Base-by-base conservation (phyloP, 2,329 filamentous ascomycete genomes). In the Aschersonia sp. region DNA sequence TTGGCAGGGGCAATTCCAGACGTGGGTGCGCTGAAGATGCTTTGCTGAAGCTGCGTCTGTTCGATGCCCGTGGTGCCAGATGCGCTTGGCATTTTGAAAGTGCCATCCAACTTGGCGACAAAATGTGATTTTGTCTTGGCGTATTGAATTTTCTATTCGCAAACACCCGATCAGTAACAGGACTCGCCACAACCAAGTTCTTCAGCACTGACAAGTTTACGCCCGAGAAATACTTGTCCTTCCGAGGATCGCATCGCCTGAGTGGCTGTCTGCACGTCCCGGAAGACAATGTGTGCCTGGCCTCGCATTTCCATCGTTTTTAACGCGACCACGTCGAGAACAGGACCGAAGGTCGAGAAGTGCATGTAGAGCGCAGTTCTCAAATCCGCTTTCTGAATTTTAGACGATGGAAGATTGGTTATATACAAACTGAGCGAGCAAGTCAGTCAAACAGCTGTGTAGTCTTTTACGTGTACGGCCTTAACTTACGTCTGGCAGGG, bases 271-370 rank as follows among this genome's bases (percentile, higher is more conserved):
- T 95, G 85, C 35, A 91, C 73, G 62, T 98, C 91, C 50, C 86
- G 79, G 63, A 89, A 97, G 10, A 92, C 85, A 51, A 98, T 72
- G 60, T 97, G 92, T 52, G 92, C 92, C 67, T 98, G 92, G 3
- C 92, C 92, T 45, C 92, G 84, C 89, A 97, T 96, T 68, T 88
- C 88, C 63, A 75, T 74, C 1, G 87, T 94, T 69, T 89, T 94
- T 56, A 96, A 73, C 31, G 87, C 86, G 45, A 96, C 85, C 28
- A 98, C 79, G 62, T 98, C 92, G 50, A 98, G 78, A 12, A 98
- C 85, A 1, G 88, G 81, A 41, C 92, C 92, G 62, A 95, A 94
- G 10, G 89, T 94, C 9, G 89, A 88, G 65, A 97, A 97, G 9
- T 97, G 77, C 65, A 89, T 85, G 69, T 98, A 98, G 31, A 98